These are phyloP conservation scores for Dryas octopetala DNA, from an alignment of 306 rosid species.

Conservation along the genomic window DNA sequence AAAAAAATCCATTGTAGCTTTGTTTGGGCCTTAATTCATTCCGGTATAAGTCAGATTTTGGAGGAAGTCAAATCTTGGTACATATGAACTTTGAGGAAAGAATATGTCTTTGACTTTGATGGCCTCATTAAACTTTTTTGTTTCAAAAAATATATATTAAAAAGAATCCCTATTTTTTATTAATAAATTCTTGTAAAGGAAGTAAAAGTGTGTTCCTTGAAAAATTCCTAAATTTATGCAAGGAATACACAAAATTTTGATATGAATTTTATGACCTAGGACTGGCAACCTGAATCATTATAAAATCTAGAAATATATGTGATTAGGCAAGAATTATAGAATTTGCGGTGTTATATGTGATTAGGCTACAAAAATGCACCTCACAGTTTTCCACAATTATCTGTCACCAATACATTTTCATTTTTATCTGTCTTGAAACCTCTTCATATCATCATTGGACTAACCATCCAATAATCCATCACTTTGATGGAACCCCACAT, in stretches of 20 bases:
- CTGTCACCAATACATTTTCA: background rate
- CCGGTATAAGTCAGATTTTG: background rate
- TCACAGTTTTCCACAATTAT: constrained; percentile 5
- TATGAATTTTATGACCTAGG: background rate
- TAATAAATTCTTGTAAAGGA: too few relatives aligned
- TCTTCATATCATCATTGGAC: background rate
- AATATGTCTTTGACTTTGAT: background rate
- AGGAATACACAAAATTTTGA: background rate
- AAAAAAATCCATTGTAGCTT: too few relatives aligned
- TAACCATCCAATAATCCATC: too few relatives aligned
- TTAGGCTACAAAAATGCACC: background rate
- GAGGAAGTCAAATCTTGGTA: background rate
- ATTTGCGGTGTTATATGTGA: too few relatives aligned
- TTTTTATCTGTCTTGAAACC: background rate
- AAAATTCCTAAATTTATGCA: constrained; percentile 10
- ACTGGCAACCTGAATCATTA: background rate
- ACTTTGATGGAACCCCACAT: too few relatives aligned
- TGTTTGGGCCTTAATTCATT: too few relatives aligned
- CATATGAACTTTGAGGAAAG: background rate
- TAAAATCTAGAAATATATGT: too few relatives aligned
- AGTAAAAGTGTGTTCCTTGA: too few relatives aligned
- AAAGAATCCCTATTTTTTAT: too few relatives aligned
- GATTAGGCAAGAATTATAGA: too few relatives aligned
- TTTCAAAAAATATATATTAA: too few relatives aligned
- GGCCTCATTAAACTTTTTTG: background rate